These are phyloP conservation scores for Crotalaria pallida DNA, from an alignment of 306 rosid genomes.

Conservation along the genomic window DNA sequence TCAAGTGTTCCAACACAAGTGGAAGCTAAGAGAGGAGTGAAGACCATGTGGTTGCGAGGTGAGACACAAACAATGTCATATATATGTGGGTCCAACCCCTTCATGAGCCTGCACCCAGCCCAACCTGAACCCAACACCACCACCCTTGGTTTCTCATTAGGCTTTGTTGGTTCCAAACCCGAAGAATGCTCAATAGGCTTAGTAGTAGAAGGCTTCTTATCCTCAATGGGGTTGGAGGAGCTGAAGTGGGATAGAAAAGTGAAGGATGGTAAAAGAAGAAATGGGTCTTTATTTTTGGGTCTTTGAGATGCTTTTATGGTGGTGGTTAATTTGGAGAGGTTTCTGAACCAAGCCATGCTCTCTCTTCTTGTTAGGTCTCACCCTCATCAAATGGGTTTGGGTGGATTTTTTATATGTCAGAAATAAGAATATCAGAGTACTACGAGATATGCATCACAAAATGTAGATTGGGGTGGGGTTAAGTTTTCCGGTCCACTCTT, in stretches of 20 bases:
- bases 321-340: slow-evolving; percentile 38
- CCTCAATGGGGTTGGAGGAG: slow-evolving; percentile 9
- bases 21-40: slow-evolving; percentile 92
- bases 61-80: slow-evolving; percentile 93
- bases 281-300: slow-evolving; percentile 10
- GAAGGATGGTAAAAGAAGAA: slow-evolving; percentile 4
- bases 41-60: slow-evolving; percentile 95
- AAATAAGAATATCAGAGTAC: too few species aligned
- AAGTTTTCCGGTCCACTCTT: too few species aligned
- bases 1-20: slow-evolving; percentile 96
- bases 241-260: slow-evolving; percentile 34
- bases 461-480: too few species aligned
- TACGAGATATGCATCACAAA: too few species aligned
- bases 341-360: slow-evolving; percentile 62
- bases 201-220: not conserved
- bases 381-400: too few species aligned
- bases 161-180: slow-evolving; percentile 45
- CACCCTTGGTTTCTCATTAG: slow-evolving; percentile 82
- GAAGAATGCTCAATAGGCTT: slow-evolving; percentile 13
- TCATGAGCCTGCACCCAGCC: slow-evolving; percentile 92
- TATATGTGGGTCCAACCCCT: slow-evolving; percentile 53
- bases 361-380: too few species aligned
- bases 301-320: not conserved
- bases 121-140: slow-evolving; percentile 92
- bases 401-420: too few species aligned